Base-by-base conservation (phyloP, 2,329 filamentous ascomycete genomes). In the Fusarium staphyleae region DNA sequence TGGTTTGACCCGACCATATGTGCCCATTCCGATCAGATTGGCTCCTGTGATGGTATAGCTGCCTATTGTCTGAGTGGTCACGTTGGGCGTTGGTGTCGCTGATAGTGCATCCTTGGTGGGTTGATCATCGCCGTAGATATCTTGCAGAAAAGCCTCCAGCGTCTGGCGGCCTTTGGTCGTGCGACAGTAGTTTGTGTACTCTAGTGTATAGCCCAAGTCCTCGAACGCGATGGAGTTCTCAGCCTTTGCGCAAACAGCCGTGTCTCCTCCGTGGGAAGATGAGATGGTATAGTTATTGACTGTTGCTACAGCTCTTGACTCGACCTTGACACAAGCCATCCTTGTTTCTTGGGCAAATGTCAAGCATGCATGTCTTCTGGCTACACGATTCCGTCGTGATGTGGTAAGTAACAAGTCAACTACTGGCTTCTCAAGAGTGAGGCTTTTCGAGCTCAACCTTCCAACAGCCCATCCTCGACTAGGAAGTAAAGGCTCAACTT, bases 221-320 rank as follows among this genome's bases (percentile, higher is more conserved):
- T 44, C 41, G 22, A 44, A 44, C 18, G 18, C 18, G 13, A 44
- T 14, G 12, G 41, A 44, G 18, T 44, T 44, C 7, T 44, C n/a
- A 11, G 41, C 41, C 10, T 24, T 44, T 32, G 14, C 41, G 9
- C 41, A 44, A 15, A 32, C 16, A 18, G 14, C 41, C 19, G 18
- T 16, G 29, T 32, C 15, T 7, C 41, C 30, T 3, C 18, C n/a
- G n/a, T n/a, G 29, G 3, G 41, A 44, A 6, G 30, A 34, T 11
- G n/a, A n/a, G n/a, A 44, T 34, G 12, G 41, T 22, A 24, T 44
- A 18, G n/a, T 34, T 24, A 24, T 44, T 44, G 3, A 44, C 41
- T 11, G 11, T 44, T n/a, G 14, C 19, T 2, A 30, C 19, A 16
- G 16, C 16, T 22, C 41, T 22, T 22, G 29, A 33, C 9, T 26